A percentile compares a stretch with the other conserved stretches of the same genome.
These are phyloP conservation scores for Acrocalymma vagum DNA, from an alignment of 2,329 filamentous ascomycete genomes.

Conservation along the genomic window DNA sequence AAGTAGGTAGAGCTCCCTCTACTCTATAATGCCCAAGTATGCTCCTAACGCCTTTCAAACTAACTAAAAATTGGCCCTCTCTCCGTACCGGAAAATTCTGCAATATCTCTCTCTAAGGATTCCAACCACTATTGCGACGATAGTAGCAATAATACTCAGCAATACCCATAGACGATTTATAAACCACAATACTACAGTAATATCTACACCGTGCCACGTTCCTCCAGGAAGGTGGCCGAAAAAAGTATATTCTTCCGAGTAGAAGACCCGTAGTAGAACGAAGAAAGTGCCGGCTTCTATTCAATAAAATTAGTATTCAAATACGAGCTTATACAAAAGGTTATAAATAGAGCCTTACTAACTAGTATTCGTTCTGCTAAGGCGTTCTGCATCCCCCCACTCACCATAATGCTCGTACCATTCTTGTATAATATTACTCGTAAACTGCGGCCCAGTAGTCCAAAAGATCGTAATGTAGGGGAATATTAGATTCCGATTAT, in stretches of 20 bases:
- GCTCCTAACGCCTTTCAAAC: too few relatives aligned
- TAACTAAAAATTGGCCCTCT: too few relatives aligned
- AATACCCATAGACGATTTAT: constrained; percentile 18
- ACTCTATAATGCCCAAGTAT: too few relatives aligned
- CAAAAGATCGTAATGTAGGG: constrained; percentile 41
- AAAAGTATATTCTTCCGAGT: constrained; percentile 38
- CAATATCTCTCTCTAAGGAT: not conserved
- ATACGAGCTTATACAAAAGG: constrained; percentile 1
- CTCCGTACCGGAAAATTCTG: too few relatives aligned
- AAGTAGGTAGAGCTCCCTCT: too few relatives aligned
- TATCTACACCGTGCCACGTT: constrained; percentile 41
- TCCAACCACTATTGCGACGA: not conserved
- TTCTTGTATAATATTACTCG: constrained; percentile 29
- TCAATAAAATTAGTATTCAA: not conserved
- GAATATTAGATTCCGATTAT: constrained; percentile 28
- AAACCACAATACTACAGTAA: constrained; percentile 37
- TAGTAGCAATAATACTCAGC: not conserved
- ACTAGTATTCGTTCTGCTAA: not conserved
- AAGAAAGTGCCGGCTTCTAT: constrained; percentile 15
- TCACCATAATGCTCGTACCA: constrained; percentile 18
- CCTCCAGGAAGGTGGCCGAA: constrained; percentile 40
- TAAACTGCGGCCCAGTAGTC: constrained; percentile 39
- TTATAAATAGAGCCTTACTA: constrained; percentile 4
- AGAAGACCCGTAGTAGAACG: constrained; percentile 35
- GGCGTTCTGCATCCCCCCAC: not conserved